A percentile compares a stretch with the other conserved stretches of the same genome.
phyloP scores from a whole-genome alignment of 164 flowering plant species.

The Dillenia turbinata region DNA sequence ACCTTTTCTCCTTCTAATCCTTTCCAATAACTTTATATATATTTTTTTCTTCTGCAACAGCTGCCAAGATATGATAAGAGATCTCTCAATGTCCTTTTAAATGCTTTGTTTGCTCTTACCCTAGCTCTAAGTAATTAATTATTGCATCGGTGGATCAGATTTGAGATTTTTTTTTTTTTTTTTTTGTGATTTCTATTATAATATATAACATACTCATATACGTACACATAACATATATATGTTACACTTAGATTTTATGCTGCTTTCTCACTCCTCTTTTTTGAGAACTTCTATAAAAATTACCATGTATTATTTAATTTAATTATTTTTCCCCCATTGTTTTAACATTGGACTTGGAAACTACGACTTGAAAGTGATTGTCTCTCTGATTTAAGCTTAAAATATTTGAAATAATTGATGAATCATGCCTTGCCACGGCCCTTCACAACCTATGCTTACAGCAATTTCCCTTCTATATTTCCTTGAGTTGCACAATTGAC shows the following conservation, averaged over 20 bases:
- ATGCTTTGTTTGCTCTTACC: too few species aligned
- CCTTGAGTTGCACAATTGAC: too few species aligned
- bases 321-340: not conserved
- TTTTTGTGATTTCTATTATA: slow-evolving; percentile 20
- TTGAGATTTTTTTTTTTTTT: slow-evolving; percentile 19
- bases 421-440: too few species aligned
- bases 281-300: slow-evolving; percentile 19
- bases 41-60: too few species aligned
- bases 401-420: not conserved
- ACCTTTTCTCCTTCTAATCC: too few species aligned
- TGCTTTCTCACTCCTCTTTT: slow-evolving; percentile 5
- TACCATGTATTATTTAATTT: not conserved
- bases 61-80: too few species aligned
- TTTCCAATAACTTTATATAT: too few species aligned
- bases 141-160: slow-evolving; percentile 77
- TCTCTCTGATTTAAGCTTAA: slow-evolving; percentile 11
- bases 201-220: too few species aligned
- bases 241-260: slow-evolving; percentile 43
- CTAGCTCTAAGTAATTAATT: slow-evolving; percentile 14
- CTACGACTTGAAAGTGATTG: slow-evolving; percentile 33
- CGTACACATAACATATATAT: slow-evolving; percentile 3
- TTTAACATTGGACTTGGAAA: slow-evolving; percentile 16
- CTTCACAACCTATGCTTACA: too few species aligned
- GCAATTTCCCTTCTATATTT: too few species aligned
- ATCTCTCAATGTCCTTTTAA: too few species aligned